Evolutionary conservation across 345 rosid genomes (phyloP).

Genomic region (Triadica sebifera): DNA sequence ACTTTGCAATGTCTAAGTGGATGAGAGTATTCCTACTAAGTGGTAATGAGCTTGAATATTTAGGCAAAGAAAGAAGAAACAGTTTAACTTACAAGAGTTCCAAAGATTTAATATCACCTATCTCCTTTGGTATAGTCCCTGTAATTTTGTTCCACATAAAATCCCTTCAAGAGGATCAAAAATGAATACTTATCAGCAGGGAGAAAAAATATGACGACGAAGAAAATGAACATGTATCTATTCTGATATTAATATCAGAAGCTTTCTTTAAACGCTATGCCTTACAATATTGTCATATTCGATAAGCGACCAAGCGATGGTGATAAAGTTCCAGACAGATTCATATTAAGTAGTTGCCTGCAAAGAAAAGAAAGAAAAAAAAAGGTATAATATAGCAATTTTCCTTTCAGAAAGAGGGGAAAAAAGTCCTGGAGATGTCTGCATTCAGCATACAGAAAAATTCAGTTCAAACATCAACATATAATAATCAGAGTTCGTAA

Average conservation of each 20-base stretch:
- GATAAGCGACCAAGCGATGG: slow-evolving; percentile 76
- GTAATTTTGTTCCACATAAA: slow-evolving; percentile 90
- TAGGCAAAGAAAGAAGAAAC: slow-evolving; percentile 5
- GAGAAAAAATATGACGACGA: neutral
- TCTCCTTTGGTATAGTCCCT: slow-evolving; percentile 88
- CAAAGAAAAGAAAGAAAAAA: slow-evolving; percentile 14
- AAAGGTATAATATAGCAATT: neutral
- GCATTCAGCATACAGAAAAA: neutral
- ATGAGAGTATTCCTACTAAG: neutral
- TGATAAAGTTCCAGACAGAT: slow-evolving; percentile 74
- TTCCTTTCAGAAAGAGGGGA: neutral
- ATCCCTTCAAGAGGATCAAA: slow-evolving; percentile 50
- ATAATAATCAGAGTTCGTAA: neutral
- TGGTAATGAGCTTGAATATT: neutral
- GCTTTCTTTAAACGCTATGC: neutral
- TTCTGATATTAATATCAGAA: neutral
- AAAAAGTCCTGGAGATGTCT: neutral
- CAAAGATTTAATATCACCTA: slow-evolving; percentile 72
- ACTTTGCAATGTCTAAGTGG: neutral
- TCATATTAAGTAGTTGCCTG: slow-evolving; percentile 79
- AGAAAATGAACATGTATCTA: neutral
- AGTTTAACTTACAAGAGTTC: slow-evolving; percentile 69
- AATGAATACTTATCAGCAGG: slow-evolving; percentile 17
- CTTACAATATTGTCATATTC: slow-evolving; percentile 63
- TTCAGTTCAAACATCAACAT: neutral